Evolutionary conservation across 1,139 yeast species (phyloP).

Genomic region (Diutina siamensis): DNA sequence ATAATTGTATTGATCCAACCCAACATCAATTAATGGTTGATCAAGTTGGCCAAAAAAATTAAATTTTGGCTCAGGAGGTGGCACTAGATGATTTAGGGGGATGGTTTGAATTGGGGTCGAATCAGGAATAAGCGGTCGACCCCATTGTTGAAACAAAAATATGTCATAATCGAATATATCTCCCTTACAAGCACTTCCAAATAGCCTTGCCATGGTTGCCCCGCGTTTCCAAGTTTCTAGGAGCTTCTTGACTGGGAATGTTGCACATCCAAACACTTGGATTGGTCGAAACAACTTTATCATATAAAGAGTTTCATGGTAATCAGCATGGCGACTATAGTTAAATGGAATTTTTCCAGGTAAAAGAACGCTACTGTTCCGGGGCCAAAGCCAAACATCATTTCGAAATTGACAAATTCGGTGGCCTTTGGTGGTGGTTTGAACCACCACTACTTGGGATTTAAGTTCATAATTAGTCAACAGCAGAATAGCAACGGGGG

Average conservation of each 20-base stretch:
- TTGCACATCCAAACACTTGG: conserved; percentile 37
- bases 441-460: conserved; percentile 10
- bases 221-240: conserved; percentile 27
- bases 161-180: conserved; percentile 20
- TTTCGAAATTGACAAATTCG: conserved; percentile 15
- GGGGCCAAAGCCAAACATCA: conserved; percentile 20
- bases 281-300: conserved; percentile 26
- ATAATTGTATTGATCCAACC: neutral
- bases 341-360: conserved; percentile 29
- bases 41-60: neutral
- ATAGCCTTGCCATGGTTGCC: conserved; percentile 29
- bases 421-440: conserved; percentile 16
- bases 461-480: conserved; percentile 11
- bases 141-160: conserved; percentile 14
- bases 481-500: neutral
- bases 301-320: conserved; percentile 30
- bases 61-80: neutral
- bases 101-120: neutral
- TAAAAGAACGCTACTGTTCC: conserved; percentile 19
- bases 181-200: conserved; percentile 27
- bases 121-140: conserved; percentile 12
- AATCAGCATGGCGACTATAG: conserved; percentile 48
- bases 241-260: conserved; percentile 11
- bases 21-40: neutral
- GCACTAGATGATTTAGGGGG: no score